phyloP scores from a whole-genome alignment of 2,329 filamentous ascomycete species.

The Trichoderma sp. region DNA sequence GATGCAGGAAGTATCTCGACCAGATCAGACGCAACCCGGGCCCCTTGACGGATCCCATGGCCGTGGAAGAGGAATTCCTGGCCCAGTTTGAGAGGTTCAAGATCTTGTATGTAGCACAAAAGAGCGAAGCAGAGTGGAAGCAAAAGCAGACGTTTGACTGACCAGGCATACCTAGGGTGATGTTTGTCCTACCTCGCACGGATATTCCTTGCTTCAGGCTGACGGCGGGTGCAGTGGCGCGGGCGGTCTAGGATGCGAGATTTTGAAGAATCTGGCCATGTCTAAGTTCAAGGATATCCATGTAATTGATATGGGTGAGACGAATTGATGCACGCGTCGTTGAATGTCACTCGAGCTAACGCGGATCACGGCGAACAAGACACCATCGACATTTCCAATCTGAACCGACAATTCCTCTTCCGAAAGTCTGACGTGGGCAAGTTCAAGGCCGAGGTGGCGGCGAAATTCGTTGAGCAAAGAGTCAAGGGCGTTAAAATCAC shows the following conservation, averaged over 20 bases:
- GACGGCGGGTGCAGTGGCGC: conserved; percentile 67
- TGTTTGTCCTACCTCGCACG: conserved; percentile 45
- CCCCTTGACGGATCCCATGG: conserved; percentile 75
- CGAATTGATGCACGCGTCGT: not conserved
- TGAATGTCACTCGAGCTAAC: not conserved
- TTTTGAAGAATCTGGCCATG: conserved; percentile 92
- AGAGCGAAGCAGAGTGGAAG: not conserved
- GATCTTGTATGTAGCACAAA: conserved; percentile 64
- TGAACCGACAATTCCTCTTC: conserved; percentile 97
- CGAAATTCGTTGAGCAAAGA: conserved; percentile 84
- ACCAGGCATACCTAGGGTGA: conserved; percentile 48
- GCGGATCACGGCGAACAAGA: conserved; percentile 55
- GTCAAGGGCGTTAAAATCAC: conserved; percentile 92
- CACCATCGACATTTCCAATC: conserved; percentile 97
- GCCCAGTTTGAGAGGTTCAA: conserved; percentile 70
- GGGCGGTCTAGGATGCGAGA: conserved; percentile 92
- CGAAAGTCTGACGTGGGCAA: conserved; percentile 89
- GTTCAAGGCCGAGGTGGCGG: conserved; percentile 90
- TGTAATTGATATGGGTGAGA: conserved; percentile 94
- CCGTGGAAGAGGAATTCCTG: conserved; percentile 56
- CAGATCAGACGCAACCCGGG: conserved; percentile 75
- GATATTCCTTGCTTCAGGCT: conserved; percentile 12
- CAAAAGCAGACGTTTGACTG: conserved; percentile 16
- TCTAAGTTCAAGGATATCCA: conserved; percentile 97
- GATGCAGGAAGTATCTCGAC: conserved; percentile 77